Base-by-base conservation (phyloP, 1,139 yeast species). In the Starmera stellimalicola region DNA sequence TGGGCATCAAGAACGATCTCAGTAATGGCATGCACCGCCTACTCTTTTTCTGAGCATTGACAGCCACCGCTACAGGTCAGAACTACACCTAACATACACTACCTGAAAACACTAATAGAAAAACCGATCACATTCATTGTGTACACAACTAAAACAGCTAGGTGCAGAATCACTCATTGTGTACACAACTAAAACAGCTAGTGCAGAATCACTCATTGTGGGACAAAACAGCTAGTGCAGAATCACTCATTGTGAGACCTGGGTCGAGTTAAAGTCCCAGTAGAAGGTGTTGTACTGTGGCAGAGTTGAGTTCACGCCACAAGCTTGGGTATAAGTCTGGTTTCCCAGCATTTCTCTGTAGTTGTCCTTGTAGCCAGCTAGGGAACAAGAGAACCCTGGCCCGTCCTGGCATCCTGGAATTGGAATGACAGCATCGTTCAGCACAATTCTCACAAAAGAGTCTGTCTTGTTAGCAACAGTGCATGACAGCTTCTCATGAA, bases 361-460 rank as follows among this genome's bases (percentile, higher is more conserved):
- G 33, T 60, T 56, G 5, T 52, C 42, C 37, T 50, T 46, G 42
- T 55, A 77, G 28, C 65, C 63, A 4, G 57, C 50, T 29, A 72
- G 50, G 30, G 63, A 55, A 56, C 81, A 73, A 7, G 77, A 65
- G 50, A 70, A 75, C 0, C 81, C 82, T 10, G 83, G 83, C 2
- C 84, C 84, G 29, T 49, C 43, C 33, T 59, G 57, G 52, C 82
- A 76, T 18, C 51, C 52, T 9, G 66, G 63, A 28, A 73, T 51
- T 2, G 82, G 81, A 30, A 70, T 59, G 6, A 77, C 80, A 2
- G 79, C 77, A 45, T 73, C 81, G 48, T 76, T 76, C 30, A 75
- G 56, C 26, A 74, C 57, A 36, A 64, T 62, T 46, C 84, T 63
- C 7, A 75, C 73, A 48, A 57, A 76, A 14, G 63, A 45, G 8